A percentile compares a stretch with the other conserved stretches of the same genome.
phyloP scores from a whole-genome alignment of 2,329 filamentous ascomycete species.

The Xylaria digitata region DNA sequence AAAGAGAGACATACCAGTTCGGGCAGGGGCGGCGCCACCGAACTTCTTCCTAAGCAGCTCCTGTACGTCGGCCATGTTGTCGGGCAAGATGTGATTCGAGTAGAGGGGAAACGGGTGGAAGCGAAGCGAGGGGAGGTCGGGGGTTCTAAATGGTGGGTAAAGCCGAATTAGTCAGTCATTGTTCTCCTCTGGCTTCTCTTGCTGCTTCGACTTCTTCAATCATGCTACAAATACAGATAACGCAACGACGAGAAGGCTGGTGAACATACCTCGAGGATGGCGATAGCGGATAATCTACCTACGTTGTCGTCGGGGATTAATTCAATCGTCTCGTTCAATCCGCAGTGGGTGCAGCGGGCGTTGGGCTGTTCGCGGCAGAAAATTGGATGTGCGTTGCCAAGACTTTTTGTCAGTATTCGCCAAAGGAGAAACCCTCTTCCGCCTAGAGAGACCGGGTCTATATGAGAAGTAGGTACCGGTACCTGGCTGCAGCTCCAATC shows the following conservation, averaged over 20 bases:
- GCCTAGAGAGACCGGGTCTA: slow-evolving; percentile 7
- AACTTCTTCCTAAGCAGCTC: slow-evolving; percentile 56
- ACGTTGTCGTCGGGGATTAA: slow-evolving; percentile 29
- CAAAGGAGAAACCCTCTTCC: slow-evolving; percentile 51
- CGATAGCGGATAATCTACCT: slow-evolving; percentile 11
- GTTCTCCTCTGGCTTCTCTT: too few relatives aligned
- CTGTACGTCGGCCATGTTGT: slow-evolving; percentile 55
- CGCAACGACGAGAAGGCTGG: too few relatives aligned
- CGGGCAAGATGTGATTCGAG: slow-evolving; percentile 32
- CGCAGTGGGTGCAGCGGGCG: slow-evolving; percentile 28
- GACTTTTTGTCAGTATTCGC: slow-evolving; percentile 45
- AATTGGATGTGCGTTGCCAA: slow-evolving; percentile 50
- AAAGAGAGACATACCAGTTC: slow-evolving; percentile 49
- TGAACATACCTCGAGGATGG: slow-evolving; percentile 30
- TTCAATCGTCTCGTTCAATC: slow-evolving; percentile 22
- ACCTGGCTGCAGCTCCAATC: neutral
- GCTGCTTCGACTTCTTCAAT: too few relatives aligned
- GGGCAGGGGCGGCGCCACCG: slow-evolving; percentile 49
- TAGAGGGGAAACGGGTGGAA: slow-evolving; percentile 18
- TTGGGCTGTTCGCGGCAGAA: slow-evolving; percentile 41
- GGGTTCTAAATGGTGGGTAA: slow-evolving; percentile 38
- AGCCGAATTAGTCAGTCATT: slow-evolving; percentile 23
- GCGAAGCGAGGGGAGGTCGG: slow-evolving; percentile 27
- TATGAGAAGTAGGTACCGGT: neutral
- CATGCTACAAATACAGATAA: too few relatives aligned